These are phyloP conservation scores for Eurotiales sp. DNA, from an alignment of 2,329 filamentous ascomycete genomes.

Conservation along the genomic window DNA sequence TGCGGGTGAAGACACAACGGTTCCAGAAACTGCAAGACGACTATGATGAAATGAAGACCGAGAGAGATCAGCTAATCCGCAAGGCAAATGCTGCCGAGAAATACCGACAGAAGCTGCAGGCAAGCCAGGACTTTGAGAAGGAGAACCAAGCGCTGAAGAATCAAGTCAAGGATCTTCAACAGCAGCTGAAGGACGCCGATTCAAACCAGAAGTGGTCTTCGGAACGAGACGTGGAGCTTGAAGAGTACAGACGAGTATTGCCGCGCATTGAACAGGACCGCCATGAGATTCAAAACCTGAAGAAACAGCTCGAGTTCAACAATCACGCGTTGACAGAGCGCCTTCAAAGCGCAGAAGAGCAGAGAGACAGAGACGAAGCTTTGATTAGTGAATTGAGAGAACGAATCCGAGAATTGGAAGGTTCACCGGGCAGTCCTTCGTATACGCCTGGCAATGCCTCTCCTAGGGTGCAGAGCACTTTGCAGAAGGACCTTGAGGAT, in stretches of 20 bases:
- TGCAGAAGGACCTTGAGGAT: conserved; percentile 42
- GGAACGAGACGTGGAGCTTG: conserved; percentile 39
- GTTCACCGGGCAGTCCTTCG: conserved; percentile 36
- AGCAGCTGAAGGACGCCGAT: conserved; percentile 45
- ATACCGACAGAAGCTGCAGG: conserved; percentile 48
- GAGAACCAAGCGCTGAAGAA: conserved; percentile 45
- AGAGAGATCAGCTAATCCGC: conserved; percentile 43
- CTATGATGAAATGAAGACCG: conserved; percentile 47
- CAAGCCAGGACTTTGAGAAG: conserved; percentile 47
- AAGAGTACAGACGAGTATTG: conserved; percentile 44
- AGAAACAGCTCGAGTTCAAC: conserved; percentile 48
- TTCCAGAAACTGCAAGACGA: conserved; percentile 48
- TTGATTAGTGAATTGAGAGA: conserved; percentile 41
- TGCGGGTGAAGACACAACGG: conserved; percentile 43
- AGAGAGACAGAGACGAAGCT: conserved; percentile 39
- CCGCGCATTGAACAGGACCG: conserved; percentile 47
- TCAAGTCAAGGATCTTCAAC: conserved; percentile 45
- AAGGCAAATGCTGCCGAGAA: conserved; percentile 50
- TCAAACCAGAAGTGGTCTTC: conserved; percentile 38
- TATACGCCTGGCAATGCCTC: conserved; percentile 35
- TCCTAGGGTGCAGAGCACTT: conserved; percentile 36
- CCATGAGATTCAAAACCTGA: conserved; percentile 45
- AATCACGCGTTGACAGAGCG: conserved; percentile 45
- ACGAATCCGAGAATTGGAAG: conserved; percentile 40
- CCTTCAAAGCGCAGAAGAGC: conserved; percentile 41